Percentiles rank a stretch among this genome's conserved stretches.
phyloP scores from a whole-genome alignment of 2,329 filamentous ascomycete genomes.

The Aspergillus sp. region DNA sequence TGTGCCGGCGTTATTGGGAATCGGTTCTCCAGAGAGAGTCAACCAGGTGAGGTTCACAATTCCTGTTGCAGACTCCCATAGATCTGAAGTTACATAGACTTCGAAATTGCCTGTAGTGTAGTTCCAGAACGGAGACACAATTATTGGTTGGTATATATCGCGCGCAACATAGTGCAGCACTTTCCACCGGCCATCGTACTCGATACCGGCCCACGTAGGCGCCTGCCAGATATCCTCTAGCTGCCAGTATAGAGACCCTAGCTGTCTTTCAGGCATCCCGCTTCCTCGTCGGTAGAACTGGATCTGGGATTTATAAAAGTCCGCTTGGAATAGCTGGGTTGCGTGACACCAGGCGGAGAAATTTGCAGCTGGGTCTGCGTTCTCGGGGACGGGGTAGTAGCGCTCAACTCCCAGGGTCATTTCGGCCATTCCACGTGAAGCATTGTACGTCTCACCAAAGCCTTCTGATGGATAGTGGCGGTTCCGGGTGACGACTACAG shows the following conservation, averaged over 20 bases:
- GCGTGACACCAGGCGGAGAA: conserved; percentile 63
- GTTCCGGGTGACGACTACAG: conserved; percentile 56
- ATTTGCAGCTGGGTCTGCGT: conserved; percentile 54
- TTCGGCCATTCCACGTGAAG: conserved; percentile 46
- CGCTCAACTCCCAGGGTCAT: conserved; percentile 58
- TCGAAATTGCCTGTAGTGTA: conserved; percentile 50
- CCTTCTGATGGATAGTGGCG: conserved; percentile 58
- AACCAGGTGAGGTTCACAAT: conserved; percentile 53
- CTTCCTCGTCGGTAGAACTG: conserved; percentile 62
- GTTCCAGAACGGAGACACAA: conserved; percentile 60
- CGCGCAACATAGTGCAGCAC: conserved; percentile 59
- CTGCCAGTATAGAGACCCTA: conserved; percentile 65
- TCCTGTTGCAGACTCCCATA: conserved; percentile 53
- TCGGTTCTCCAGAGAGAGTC: conserved; percentile 47
- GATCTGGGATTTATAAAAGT: conserved; percentile 61
- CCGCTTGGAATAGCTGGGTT: conserved; percentile 65
- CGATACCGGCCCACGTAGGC: conserved; percentile 63
- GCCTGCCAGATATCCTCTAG: conserved; percentile 66
- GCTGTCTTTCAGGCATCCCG: conserved; percentile 56
- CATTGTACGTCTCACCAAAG: conserved; percentile 41
- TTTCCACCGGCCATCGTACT: conserved; percentile 65
- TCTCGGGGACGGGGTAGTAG: conserved; percentile 59
- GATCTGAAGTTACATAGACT: conserved; percentile 58
- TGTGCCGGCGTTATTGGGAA: conserved; percentile 39
- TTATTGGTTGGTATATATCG: conserved; percentile 59